Conservation (phyloP, 805 yeast genomes). For the Kodamaea hsintzibuensis region DNA sequence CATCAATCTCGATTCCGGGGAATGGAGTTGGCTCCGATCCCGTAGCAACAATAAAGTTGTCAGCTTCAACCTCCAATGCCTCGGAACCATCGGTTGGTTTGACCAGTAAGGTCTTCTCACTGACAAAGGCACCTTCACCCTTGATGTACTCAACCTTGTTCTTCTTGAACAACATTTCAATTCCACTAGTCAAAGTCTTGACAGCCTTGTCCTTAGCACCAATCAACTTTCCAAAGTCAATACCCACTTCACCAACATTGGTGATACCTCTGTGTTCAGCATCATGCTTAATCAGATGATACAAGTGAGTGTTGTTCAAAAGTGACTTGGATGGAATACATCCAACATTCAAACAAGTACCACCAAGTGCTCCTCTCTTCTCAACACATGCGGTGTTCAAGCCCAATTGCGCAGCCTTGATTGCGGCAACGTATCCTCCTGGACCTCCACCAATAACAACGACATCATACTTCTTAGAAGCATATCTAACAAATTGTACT, state of each 20-base stretch:
- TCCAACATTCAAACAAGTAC: constrained; percentile 98
- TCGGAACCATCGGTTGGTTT: constrained; percentile 84
- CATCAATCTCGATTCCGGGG: constrained; percentile 97
- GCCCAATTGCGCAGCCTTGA: constrained; percentile 97
- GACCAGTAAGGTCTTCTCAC: constrained; percentile 75
- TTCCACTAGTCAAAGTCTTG: constrained; percentile 85
- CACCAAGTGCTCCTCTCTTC: constrained; percentile 95
- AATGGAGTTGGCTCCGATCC: constrained; percentile 98
- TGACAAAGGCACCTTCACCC: constrained; percentile 87
- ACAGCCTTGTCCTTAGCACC: constrained; percentile 92
- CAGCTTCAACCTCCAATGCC: constrained; percentile 71
- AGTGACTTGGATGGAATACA: constrained; percentile 98
- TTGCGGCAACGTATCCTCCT: constrained; percentile 99
- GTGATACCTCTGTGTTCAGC: constrained; percentile 88
- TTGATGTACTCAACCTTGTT: constrained; percentile 92
- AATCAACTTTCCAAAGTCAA: constrained; percentile 80
- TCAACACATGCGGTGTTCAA: constrained; percentile 94
- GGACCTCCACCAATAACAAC: constrained; percentile 99
- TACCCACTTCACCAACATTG: constrained; percentile 65
- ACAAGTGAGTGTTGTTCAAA: constrained; percentile 90
- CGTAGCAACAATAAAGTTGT: constrained; percentile 92
- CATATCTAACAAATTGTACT: constrained; percentile 39
- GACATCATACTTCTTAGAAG: constrained; percentile 67
- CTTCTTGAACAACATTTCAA: constrained; percentile 93
- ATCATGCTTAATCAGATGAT: constrained; percentile 86